Evolutionary conservation across 2,329 filamentous ascomycete species (phyloP), one percentile per base, ranked within the genome.

Genomic region (Hypoxylon sp.): DNA sequence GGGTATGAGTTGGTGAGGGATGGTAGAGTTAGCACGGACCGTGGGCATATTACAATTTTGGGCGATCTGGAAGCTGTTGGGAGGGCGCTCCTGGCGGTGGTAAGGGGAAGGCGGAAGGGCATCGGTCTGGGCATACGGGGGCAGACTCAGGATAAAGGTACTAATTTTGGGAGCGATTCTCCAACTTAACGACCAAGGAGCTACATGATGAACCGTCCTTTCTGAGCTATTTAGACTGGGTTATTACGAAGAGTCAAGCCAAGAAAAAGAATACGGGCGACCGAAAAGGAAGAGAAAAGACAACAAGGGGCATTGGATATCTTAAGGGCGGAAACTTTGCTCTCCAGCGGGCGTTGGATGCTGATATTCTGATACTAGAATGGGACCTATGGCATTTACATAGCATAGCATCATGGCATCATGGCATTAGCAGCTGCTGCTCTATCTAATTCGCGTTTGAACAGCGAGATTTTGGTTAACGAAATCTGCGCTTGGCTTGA

Each of bases 1-100:
- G 94, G 94, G 0, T 97, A 97, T 76, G 84, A 86, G 51, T 83
- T 91, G 34, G 92, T 90, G 1, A 87, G 85, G 47, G 90, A 90
- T 11, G 94, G 94, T 0, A 82, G 93, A 16, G 87, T 97, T 11
- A 90, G 88, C 71, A 94, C 90, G 57, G 93, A 97, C 70, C 84
- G 93, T 2, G 94, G 95, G 0, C 95, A 98, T 80, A 90, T 97
- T 34, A 94, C 92, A 0, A 83, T 98, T 74, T 78, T 97, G 30
- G 94, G 94, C 0, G 94, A 97, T 80, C 76, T 97, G 68, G 89
- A 92, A 67, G 93, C 90, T 0, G 90, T 97, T 0, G 94, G 93
- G 0, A 85, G 83, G 72, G 94, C 91, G 68, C 77, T 97, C 32
- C 82, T 84, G 71, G 92, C 91, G 9, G 78, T 97, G 12, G 74